Percentiles rank a stretch among this genome's conserved stretches.
Evolutionary conservation across 306 rosid species (phyloP).

Genomic region (Castanopsis chinensis): DNA sequence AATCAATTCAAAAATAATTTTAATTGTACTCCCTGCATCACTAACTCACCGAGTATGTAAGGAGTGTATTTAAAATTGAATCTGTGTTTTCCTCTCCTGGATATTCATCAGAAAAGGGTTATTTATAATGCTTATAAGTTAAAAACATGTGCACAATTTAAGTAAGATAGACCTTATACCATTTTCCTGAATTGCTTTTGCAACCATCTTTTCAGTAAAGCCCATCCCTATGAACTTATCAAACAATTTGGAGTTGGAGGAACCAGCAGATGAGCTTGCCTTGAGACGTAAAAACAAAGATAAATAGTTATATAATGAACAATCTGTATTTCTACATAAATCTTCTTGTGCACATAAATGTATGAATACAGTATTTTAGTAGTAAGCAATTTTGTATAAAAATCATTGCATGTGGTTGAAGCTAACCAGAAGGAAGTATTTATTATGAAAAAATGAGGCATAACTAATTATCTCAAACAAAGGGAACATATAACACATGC

Average conservation of each 20-base stretch:
- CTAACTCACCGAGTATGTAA: conserved; percentile 66
- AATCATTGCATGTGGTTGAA: too few species aligned
- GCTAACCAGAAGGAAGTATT: too few species aligned
- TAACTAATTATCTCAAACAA: too few species aligned
- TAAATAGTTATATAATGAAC: conserved; percentile 22
- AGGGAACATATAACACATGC: too few species aligned
- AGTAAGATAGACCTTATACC: conserved; percentile 50
- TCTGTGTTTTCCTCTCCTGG: conserved; percentile 78
- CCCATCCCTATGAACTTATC: conserved; percentile 77
- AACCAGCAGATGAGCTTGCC: conserved; percentile 69
- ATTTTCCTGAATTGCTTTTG: conserved; percentile 69
- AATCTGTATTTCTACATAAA: not conserved
- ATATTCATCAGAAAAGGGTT: conserved; percentile 33
- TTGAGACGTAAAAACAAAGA: conserved; percentile 28
- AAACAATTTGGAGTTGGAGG: conserved; percentile 63
- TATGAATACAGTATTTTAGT: not conserved
- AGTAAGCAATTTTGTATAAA: too few species aligned
- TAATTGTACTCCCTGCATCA: too few species aligned
- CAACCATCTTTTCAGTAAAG: conserved; percentile 63
- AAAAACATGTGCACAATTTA: conserved; percentile 13
- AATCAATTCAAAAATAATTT: too few species aligned
- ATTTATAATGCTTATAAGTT: conserved; percentile 11
- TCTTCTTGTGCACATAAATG: not conserved
- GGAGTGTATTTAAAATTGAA: conserved; percentile 71
- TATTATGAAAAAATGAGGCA: too few species aligned